Conservation (phyloP, 352 stramenopile species). For the Hyaloperonospora brassicae region DNA sequence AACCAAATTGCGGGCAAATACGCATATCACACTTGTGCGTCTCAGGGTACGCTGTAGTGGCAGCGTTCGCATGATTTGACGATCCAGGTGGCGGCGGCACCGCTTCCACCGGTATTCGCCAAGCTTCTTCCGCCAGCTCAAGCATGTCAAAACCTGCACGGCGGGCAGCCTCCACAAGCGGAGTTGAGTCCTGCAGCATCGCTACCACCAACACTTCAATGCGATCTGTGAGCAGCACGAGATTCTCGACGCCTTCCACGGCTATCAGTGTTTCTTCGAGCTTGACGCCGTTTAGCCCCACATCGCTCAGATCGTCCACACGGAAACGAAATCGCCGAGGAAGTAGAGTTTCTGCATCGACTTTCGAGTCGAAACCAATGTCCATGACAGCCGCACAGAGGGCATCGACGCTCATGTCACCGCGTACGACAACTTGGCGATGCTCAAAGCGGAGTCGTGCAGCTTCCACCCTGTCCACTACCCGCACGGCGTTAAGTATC, state of each 20-base stretch:
- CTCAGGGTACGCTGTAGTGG: slow-evolving; percentile 10
- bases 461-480: slow-evolving; percentile 38
- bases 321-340: slow-evolving; percentile 51
- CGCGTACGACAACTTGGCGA: slow-evolving; percentile 47
- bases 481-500: slow-evolving; percentile 49
- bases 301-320: slow-evolving; percentile 33
- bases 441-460: slow-evolving; percentile 51
- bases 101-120: slow-evolving; percentile 28
- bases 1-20: slow-evolving; percentile 57
- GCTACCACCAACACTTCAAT: slow-evolving; percentile 53
- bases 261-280: slow-evolving; percentile 23
- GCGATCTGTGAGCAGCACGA: slow-evolving; percentile 48
- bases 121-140: slow-evolving; percentile 41
- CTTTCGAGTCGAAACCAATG: slow-evolving; percentile 53
- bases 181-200: slow-evolving; percentile 34
- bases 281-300: slow-evolving; percentile 17
- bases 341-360: slow-evolving; percentile 33
- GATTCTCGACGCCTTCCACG: slow-evolving; percentile 61
- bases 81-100: slow-evolving; percentile 15
- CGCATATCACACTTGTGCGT: slow-evolving; percentile 55
- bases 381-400: slow-evolving; percentile 35
- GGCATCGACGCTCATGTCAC: slow-evolving; percentile 34
- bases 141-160: slow-evolving; percentile 43
- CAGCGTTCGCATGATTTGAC: slow-evolving; percentile 4
- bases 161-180: slow-evolving; percentile 33